These are phyloP conservation scores for Blastobotrys apis DNA, from an alignment of 1,139 yeast genomes.

Conservation along the genomic window DNA sequence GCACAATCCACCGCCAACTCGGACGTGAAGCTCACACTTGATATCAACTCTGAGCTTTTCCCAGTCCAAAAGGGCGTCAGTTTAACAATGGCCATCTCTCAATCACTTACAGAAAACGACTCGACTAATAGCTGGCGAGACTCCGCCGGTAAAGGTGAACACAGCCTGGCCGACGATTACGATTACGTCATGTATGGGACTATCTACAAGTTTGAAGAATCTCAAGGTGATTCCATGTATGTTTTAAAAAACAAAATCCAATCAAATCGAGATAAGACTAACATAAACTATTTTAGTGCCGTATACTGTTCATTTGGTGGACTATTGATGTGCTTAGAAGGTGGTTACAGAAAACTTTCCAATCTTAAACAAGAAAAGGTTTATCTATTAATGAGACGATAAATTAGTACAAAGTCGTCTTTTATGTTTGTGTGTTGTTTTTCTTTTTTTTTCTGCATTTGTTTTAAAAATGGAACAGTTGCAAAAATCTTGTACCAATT, in stretches of 20 bases:
- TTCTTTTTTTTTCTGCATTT: slow-evolving; percentile 2
- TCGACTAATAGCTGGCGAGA: slow-evolving; percentile 86
- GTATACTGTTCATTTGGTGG: slow-evolving; percentile 97
- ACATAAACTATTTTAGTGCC: slow-evolving; percentile 51
- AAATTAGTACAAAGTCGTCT: slow-evolving; percentile 5
- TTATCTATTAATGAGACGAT: slow-evolving; percentile 79
- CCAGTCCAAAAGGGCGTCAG: slow-evolving; percentile 78
- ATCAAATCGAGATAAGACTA: slow-evolving; percentile 36
- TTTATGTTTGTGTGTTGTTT: background rate
- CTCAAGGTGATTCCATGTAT: slow-evolving; percentile 56
- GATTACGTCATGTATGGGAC: slow-evolving; percentile 99
- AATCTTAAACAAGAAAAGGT: slow-evolving; percentile 91
- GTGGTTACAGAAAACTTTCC: slow-evolving; percentile 85
- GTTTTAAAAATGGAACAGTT: background rate
- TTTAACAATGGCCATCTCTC: slow-evolving; percentile 83
- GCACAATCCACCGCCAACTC: slow-evolving; percentile 82
- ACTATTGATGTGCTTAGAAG: slow-evolving; percentile 86
- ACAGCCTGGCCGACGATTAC: slow-evolving; percentile 89
- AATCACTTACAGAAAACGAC: slow-evolving; percentile 56
- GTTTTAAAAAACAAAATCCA: slow-evolving; percentile 25
- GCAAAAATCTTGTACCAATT: too few species aligned
- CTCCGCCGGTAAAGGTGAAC: slow-evolving; percentile 57
- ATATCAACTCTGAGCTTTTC: slow-evolving; percentile 87
- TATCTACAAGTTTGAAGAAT: slow-evolving; percentile 93
- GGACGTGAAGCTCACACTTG: slow-evolving; percentile 82